These are phyloP conservation scores for Syncephalastrum contaminatum DNA, from an alignment of 371 early-diverging fungal genomes.

Conservation along the genomic window DNA sequence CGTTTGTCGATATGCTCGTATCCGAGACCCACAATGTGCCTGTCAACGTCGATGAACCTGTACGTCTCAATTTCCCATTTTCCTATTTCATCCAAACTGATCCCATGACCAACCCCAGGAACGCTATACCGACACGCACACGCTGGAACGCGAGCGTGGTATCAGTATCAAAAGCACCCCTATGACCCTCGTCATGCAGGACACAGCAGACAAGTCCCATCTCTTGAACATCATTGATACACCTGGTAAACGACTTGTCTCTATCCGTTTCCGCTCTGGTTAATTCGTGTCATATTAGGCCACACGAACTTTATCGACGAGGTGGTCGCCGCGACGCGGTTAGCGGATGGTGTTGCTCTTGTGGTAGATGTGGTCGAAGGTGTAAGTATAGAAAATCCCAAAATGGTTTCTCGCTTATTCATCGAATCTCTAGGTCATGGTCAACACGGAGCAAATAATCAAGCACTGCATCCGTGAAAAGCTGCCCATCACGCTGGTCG, in stretches of 20 bases:
- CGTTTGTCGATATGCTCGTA: constrained; percentile 91
- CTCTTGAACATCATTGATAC: constrained; percentile 92
- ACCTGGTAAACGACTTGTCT: constrained; percentile 65
- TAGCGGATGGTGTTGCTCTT: constrained; percentile 93
- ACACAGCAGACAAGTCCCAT: constrained; percentile 84
- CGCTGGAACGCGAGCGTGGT: constrained; percentile 89
- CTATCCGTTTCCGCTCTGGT: neutral
- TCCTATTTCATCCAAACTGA: no score
- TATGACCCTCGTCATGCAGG: constrained; percentile 87
- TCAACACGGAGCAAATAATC: constrained; percentile 89
- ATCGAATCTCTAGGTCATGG: constrained; percentile 70
- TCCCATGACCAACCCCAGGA: constrained; percentile 32
- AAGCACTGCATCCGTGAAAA: constrained; percentile 79
- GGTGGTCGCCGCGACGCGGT: constrained; percentile 80
- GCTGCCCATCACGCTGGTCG: constrained; percentile 79
- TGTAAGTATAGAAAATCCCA: constrained; percentile 38
- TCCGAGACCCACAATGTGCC: constrained; percentile 79
- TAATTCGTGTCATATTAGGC: constrained; percentile 39
- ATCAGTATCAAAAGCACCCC: constrained; percentile 92
- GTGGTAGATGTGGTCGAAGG: constrained; percentile 98
- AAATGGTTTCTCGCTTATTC: neutral
- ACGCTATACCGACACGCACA: constrained; percentile 92
- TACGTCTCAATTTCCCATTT: constrained; percentile 9
- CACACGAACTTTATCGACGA: constrained; percentile 96
- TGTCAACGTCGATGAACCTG: constrained; percentile 58